Conservation (phyloP, 345 rosid species). For the Citrus glauca region DNA sequence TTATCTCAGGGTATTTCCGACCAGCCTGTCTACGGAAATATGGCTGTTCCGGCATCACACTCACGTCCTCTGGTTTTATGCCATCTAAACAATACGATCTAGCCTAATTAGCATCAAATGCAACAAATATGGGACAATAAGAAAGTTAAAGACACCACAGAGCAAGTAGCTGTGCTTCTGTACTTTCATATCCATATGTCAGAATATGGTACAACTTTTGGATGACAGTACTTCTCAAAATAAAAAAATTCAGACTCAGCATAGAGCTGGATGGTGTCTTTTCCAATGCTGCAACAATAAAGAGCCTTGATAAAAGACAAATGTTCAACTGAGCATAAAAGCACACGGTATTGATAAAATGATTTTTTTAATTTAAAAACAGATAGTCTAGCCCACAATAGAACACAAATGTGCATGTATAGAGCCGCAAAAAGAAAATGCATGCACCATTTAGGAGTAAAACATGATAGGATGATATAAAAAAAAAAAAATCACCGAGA, state of each 20-base stretch:
- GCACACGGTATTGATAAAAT: not conserved
- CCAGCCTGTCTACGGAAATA: conserved; percentile 22
- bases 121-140: not conserved
- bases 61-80: conserved; percentile 59
- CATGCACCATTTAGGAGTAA: conserved; percentile 2
- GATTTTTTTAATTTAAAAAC: not conserved
- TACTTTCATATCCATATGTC: not conserved
- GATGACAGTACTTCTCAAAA: not conserved
- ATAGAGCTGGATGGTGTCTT: not conserved
- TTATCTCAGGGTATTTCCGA: conserved; percentile 36
- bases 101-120: not conserved
- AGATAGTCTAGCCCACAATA: not conserved
- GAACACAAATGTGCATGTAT: not conserved
- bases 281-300: not conserved
- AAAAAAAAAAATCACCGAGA: not conserved
- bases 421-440: not conserved
- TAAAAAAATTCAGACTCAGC: not conserved
- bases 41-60: conserved; percentile 50
- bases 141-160: not conserved
- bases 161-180: not conserved
- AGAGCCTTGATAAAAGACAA: too few relatives aligned
- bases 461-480: not conserved
- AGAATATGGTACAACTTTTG: not conserved
- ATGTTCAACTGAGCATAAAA: not conserved
- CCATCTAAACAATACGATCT: conserved; percentile 41